Evolutionary conservation across 2,329 filamentous ascomycete species (phyloP), one percentile per base, ranked within the genome.

Genomic region (Meredithiella fracta): DNA sequence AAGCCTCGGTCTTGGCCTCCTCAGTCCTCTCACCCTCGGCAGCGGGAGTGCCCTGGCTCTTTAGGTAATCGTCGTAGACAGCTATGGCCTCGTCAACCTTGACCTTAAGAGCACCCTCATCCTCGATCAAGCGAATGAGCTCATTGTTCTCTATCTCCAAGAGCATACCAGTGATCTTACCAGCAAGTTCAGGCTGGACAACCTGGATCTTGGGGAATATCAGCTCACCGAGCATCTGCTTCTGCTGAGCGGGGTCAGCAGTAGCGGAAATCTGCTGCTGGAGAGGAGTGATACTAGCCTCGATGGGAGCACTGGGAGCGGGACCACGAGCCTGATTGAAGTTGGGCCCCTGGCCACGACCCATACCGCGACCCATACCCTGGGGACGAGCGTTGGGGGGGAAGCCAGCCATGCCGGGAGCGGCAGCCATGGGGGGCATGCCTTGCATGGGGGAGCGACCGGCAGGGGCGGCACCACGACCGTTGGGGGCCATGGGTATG

Each of bases 121-220:
- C 89, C 68, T 91, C 86, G 63, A 94, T 88, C 61, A 98, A 80
- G 73, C 86, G 87, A 67, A 98, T 79, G 64, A 98, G 77, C 76
- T 98, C 92, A 58, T 77, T 69, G 73, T 97, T 97, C 66, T 97
- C 92, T 92, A 98, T 98, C 80, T 98, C 92, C 65, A 98, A 74
- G 65, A 98, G 85, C 92, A 98, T 98, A 73, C 92, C 92, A 60
- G 92, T 98, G 70, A 98, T 97, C 83, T 98, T 98, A 68, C 92
- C 92, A 60, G 92, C 92, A 66, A 98, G 78, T 65, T 96, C 90
- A 59, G 89, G 86, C 76, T 98, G 92, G 72, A 95, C 83, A 63
- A 80, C 82, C 70, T 90, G 83, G 66, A 98, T 97, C 85, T 97
- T 98, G 67, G 92, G 92, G 79, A 97, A 98, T 64, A 98, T 85